Evolutionary conservation across 108 stramenopile genomes (phyloP), one percentile per base, ranked within the genome.

Genomic region (Skeletonema costatum): DNA sequence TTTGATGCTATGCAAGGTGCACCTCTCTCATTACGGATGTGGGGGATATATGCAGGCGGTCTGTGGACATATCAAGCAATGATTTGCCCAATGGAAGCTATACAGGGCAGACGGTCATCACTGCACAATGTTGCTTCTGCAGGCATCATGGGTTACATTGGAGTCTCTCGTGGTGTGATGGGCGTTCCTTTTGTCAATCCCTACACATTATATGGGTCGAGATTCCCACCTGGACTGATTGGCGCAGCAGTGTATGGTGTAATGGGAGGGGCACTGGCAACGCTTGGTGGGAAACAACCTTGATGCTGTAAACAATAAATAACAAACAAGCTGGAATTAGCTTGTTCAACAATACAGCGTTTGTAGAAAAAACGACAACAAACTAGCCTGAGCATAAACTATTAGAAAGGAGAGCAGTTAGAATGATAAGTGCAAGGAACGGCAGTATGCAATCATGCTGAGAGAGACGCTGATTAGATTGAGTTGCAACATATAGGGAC

Each of bases 21-120:
- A 30, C 61, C 59, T 31, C 32, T 71, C n/a, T 64, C 63, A 59
- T 62, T 46, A 32, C 62, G 44, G 21, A 63, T 25, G 6, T 78
- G 17, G 64, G 87, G 78, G 5, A 67, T 51, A 1, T 78, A 90
- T 73, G 77, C 86, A 1, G 86, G 66, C 17, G 76, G 64, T 1
- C 33, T 90, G 1, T 88, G 77, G 58, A 58, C 53, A n/a, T 90
- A 88, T 74, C 76, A 88, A 65, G 64, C 75, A 2, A 32, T 87
- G n/a, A 80, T 86, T 66, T 90, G 89, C 68, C 89, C 89, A 1
- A 90, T 90, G 89, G 87, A 87, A 56, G 85, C 80, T 12, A 86
- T 90, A 2, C 85, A 87, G 46, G 87, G 87, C 1, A 75, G 84
- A 56, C 71, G 66, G 62, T 83, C 81, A n/a, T 39, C 68, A 29